Evolutionary conservation across 2,329 filamentous ascomycete species (phyloP).

Genomic region (Alternaria arbusti): DNA sequence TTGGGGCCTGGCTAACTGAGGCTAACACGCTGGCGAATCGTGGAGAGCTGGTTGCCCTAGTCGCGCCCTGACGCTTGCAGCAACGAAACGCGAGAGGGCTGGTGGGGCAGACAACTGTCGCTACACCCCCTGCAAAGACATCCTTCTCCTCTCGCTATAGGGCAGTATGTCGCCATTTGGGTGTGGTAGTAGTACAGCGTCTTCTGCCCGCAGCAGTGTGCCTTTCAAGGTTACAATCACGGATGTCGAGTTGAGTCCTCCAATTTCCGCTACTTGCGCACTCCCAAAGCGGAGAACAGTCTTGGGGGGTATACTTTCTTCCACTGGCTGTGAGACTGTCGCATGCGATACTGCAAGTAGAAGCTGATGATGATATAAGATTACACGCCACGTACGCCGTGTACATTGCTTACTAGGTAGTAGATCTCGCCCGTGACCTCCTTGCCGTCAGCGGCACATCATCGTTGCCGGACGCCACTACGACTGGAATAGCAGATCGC

Average conservation of each 20-base stretch:
- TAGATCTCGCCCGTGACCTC: not conserved
- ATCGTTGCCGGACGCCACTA: conserved; percentile 1
- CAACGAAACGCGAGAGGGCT: conserved; percentile 2
- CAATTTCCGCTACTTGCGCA: not conserved
- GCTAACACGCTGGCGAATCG: conserved; percentile 4
- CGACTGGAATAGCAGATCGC: conserved; percentile 3
- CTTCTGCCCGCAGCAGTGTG: not conserved
- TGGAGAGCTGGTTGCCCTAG: not conserved
- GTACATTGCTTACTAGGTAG: not conserved
- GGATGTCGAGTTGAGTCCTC: not conserved
- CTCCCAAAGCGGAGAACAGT: not conserved
- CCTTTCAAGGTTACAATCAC: not conserved
- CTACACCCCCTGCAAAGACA: not conserved
- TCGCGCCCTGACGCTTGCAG: not conserved
- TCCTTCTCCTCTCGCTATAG: not conserved
- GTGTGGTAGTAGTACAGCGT: not conserved
- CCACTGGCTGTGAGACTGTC: not conserved
- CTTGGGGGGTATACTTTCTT: not conserved
- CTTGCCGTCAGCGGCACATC: not conserved
- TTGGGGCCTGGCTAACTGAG: conserved; percentile 4
- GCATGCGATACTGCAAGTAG: not conserved
- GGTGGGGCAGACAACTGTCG: conserved; percentile 10
- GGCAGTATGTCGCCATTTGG: not conserved
- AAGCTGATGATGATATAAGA: not conserved
- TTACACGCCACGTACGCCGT: not conserved